Conservation (phyloP, 495 filamentous ascomycete species). For the Aspergillus steynii region DNA sequence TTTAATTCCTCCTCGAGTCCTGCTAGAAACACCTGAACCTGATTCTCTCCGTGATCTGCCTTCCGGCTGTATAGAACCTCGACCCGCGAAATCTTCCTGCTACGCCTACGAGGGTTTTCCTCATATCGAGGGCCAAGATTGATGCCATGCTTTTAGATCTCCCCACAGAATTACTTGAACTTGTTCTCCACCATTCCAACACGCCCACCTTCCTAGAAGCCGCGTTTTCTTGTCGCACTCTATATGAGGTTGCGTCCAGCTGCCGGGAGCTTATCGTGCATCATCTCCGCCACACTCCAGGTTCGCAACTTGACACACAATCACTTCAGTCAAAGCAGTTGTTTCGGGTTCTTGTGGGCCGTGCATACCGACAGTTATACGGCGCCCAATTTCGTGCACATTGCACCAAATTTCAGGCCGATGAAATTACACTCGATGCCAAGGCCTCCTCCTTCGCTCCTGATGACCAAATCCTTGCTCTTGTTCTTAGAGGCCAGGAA, state of each 20-base stretch:
- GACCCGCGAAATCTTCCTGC: not conserved
- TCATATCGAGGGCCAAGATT: not conserved
- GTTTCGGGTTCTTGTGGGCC: constrained; percentile 26
- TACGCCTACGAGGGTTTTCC: not conserved
- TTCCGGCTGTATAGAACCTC: not conserved
- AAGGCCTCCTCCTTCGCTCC: constrained; percentile 31
- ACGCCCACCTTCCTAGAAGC: constrained; percentile 37
- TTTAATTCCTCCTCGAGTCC: not conserved
- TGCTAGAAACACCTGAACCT: not conserved
- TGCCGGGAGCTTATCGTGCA: constrained; percentile 48
- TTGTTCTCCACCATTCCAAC: constrained; percentile 35
- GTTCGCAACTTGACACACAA: constrained; percentile 17
- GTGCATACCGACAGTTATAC: constrained; percentile 29
- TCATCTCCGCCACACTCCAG: constrained; percentile 39
- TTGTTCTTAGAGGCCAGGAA: constrained; percentile 31
- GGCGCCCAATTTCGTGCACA: constrained; percentile 32
- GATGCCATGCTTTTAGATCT: constrained; percentile 36
- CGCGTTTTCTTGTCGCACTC: constrained; percentile 34
- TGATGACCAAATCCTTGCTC: constrained; percentile 10
- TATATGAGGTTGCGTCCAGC: constrained; percentile 86
- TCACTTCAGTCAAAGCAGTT: constrained; percentile 24
- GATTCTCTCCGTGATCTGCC: not conserved
- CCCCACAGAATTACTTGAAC: constrained; percentile 42
- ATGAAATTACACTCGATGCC: constrained; percentile 24
- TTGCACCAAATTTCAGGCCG: constrained; percentile 26